Conservation (phyloP, 305 asterid genomes). For the Andrographis paniculata region DNA sequence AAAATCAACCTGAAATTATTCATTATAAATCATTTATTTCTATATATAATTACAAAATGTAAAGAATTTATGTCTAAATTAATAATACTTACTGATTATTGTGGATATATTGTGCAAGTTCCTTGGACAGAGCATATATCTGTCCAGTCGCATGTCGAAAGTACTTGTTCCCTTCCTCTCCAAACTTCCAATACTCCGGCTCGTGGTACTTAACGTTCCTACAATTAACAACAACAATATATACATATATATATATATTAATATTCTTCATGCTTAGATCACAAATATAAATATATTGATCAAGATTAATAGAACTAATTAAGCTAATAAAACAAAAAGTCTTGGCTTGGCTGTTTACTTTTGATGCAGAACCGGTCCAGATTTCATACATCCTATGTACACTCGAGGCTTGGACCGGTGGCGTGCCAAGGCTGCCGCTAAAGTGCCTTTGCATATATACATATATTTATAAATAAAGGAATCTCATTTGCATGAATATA, state of each 20-base stretch:
- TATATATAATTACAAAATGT: too few species aligned
- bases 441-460: conserved; percentile 40
- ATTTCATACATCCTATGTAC: conserved; percentile 84
- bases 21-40: too few species aligned
- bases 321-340: too few species aligned
- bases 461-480: not conserved
- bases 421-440: conserved; percentile 62
- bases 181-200: conserved; percentile 76
- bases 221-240: too few species aligned
- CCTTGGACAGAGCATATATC: conserved; percentile 67
- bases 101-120: conserved; percentile 50
- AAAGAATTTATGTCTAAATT: too few species aligned
- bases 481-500: too few species aligned
- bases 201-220: conserved; percentile 73
- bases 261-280: too few species aligned
- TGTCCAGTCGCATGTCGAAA: conserved; percentile 86
- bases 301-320: too few species aligned
- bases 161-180: conserved; percentile 61
- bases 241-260: too few species aligned
- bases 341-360: too few species aligned
- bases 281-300: too few species aligned
- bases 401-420: conserved; percentile 60
- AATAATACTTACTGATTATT: conserved; percentile 39
- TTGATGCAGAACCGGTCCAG: conserved; percentile 72
- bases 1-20: conserved; percentile 46